Percentiles rank a stretch among this genome's conserved stretches.
phyloP scores from a whole-genome alignment of 2,329 filamentous ascomycete genomes.

The Parastagonospora nodorum region DNA sequence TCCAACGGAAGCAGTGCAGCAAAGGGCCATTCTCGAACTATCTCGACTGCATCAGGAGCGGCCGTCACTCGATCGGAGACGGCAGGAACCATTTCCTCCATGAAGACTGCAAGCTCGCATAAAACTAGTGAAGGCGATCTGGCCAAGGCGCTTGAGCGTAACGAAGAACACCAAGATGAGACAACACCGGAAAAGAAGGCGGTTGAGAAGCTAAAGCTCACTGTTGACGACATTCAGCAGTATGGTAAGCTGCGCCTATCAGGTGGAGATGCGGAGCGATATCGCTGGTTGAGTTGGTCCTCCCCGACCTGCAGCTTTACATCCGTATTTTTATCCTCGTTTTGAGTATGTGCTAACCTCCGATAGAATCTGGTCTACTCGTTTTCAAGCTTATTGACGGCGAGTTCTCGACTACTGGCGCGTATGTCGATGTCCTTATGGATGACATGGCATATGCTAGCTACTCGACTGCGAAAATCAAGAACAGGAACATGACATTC shows the following conservation, averaged over 20 bases:
- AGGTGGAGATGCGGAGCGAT: slow-evolving; percentile 15
- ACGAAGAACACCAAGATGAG: slow-evolving; percentile 53
- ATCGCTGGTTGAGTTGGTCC: slow-evolving; percentile 34
- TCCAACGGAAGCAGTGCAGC: slow-evolving; percentile 17
- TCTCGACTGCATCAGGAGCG: slow-evolving; percentile 23
- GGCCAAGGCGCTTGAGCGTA: slow-evolving; percentile 53
- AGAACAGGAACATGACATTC: slow-evolving; percentile 71
- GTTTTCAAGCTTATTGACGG: slow-evolving; percentile 94
- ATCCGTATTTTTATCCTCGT: slow-evolving; percentile 19
- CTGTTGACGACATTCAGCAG: slow-evolving; percentile 77
- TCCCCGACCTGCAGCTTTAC: slow-evolving; percentile 20
- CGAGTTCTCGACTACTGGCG: slow-evolving; percentile 76
- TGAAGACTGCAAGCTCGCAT: slow-evolving; percentile 33
- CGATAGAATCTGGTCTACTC: slow-evolving; percentile 80
- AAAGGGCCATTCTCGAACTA: slow-evolving; percentile 22
- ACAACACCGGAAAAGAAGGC: slow-evolving; percentile 59
- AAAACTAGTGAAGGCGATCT: slow-evolving; percentile 46
- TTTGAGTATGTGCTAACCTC: slow-evolving; percentile 38
- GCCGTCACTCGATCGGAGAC: slow-evolving; percentile 33
- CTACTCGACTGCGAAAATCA: slow-evolving; percentile 79
- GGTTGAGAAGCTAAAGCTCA: slow-evolving; percentile 77
- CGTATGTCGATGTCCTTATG: slow-evolving; percentile 84
- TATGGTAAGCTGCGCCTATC: slow-evolving; percentile 62
- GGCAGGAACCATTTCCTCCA: slow-evolving; percentile 50
- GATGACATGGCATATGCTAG: slow-evolving; percentile 94